Evolutionary conservation across 2,329 filamentous ascomycete species (phyloP), one percentile per base, ranked within the genome.

Genomic region (Calonectria pauciramosa): DNA sequence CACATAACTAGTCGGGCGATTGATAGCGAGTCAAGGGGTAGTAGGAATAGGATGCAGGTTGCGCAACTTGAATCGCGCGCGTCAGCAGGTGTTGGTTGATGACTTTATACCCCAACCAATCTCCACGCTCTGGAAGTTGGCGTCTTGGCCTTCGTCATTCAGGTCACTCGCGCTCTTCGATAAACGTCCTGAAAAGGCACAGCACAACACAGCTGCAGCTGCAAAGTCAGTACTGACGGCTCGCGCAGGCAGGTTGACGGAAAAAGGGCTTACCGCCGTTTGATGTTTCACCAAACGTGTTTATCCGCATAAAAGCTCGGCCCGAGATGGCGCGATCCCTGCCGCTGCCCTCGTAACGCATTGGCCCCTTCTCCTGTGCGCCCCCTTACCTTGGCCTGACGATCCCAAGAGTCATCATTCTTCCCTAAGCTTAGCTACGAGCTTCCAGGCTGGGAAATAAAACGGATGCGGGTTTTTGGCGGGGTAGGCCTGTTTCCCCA

Each of bases 211-310:
- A 30, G 56, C 56, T 41, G 56, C 36, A 63, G 56, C 34, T 63
- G 13, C 36, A 41, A 28, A 63, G 34, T 18, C 23, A 41, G 36
- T 41, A 20, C 18, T 36, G 34, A 36, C 32, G 13, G 36, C 30
- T 60, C 32, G 34, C 56, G n/a, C 34, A 41, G 34, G 41, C 16
- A 14, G 23, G 56, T 30, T 23, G 56, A n/a, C 56, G 23, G 56
- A 41, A 63, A 41, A 63, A 28, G 56, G 34, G 16, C 23, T 63
- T 63, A 63, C 56, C 56, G 56, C 56, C 56, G 56, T 63, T 63
- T 63, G 56, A 63, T 63, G 56, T 63, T 63, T 63, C 56, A 63
- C 56, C 56, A 59, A 59, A 63, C 34, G 26, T 28, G 56, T 63
- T 28, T 28, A 28, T 41, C 34, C 56, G 56, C 56, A 63, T 63